phyloP scores from a whole-genome alignment of 495 filamentous ascomycete genomes.

The Aspergillus nanangensis region DNA sequence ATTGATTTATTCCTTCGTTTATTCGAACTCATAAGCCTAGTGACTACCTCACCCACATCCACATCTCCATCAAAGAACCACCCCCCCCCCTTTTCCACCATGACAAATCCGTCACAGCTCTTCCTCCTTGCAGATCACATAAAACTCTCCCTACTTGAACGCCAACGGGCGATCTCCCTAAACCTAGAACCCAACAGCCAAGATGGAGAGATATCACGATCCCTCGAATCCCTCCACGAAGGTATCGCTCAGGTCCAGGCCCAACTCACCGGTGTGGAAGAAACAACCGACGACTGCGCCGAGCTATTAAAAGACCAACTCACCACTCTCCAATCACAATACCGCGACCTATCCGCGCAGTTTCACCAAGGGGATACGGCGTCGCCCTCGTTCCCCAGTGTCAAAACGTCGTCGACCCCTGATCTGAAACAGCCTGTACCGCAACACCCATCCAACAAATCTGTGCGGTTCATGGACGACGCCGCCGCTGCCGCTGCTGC shows the following conservation, averaged over 20 bases:
- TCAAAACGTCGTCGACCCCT: slow-evolving; percentile 25
- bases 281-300: slow-evolving; percentile 52
- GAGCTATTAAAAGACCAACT: slow-evolving; percentile 69
- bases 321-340: slow-evolving; percentile 50
- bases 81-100: slow-evolving; percentile 26
- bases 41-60: slow-evolving; percentile 1
- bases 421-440: slow-evolving; percentile 45
- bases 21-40: slow-evolving; percentile 2
- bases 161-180: slow-evolving; percentile 84
- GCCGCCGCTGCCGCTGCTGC: slow-evolving; percentile 46
- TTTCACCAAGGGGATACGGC: slow-evolving; percentile 51
- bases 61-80: slow-evolving; percentile 2
- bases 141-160: slow-evolving; percentile 63
- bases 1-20: too few relatives aligned
- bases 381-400: not conserved
- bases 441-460: slow-evolving; percentile 57
- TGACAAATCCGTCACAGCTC: slow-evolving; percentile 54
- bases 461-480: slow-evolving; percentile 85
- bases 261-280: slow-evolving; percentile 58
- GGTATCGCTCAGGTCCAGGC: slow-evolving; percentile 73
- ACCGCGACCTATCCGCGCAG: slow-evolving; percentile 54
- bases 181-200: slow-evolving; percentile 79
- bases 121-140: slow-evolving; percentile 53
- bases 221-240: slow-evolving; percentile 78
- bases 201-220: slow-evolving; percentile 85